These are phyloP conservation scores for Phytophthora lateralis DNA, from an alignment of 352 stramenopile genomes.

Conservation along the genomic window DNA sequence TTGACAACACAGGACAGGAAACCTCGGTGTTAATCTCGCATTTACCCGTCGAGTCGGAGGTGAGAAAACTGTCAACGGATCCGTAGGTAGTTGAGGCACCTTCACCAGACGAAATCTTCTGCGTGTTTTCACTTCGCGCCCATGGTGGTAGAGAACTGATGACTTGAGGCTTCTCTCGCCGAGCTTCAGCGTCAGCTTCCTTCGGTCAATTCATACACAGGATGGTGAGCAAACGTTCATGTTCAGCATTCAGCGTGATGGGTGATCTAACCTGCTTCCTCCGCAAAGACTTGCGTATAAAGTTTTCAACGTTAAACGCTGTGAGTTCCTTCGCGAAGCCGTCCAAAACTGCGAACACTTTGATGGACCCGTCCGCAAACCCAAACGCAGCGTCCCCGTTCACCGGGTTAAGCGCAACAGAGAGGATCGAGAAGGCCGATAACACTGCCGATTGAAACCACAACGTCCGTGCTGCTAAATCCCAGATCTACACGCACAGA, in stretches of 20 bases:
- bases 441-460: constrained; percentile 82
- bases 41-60: constrained; percentile 7
- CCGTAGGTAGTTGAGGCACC: background rate
- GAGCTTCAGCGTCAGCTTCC: constrained; percentile 47
- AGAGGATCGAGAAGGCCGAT: constrained; percentile 77
- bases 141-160: constrained; percentile 74
- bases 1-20: constrained; percentile 47
- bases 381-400: constrained; percentile 72
- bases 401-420: constrained; percentile 58
- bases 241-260: background rate
- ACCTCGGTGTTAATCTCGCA: constrained; percentile 36
- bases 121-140: constrained; percentile 54
- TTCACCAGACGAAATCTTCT: constrained; percentile 19
- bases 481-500: constrained; percentile 64
- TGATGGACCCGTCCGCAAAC: constrained; percentile 73
- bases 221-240: background rate
- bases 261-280: constrained; percentile 18
- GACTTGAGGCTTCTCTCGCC: constrained; percentile 60
- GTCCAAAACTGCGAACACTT: constrained; percentile 61
- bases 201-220: constrained; percentile 29
- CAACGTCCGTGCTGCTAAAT: constrained; percentile 59
- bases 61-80: background rate
- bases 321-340: constrained; percentile 62
- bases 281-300: constrained; percentile 42
- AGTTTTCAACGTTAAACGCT: constrained; percentile 50